Evolutionary conservation across 179 eudicot genomes (phyloP).

Genomic region (Actinidia arguta): DNA sequence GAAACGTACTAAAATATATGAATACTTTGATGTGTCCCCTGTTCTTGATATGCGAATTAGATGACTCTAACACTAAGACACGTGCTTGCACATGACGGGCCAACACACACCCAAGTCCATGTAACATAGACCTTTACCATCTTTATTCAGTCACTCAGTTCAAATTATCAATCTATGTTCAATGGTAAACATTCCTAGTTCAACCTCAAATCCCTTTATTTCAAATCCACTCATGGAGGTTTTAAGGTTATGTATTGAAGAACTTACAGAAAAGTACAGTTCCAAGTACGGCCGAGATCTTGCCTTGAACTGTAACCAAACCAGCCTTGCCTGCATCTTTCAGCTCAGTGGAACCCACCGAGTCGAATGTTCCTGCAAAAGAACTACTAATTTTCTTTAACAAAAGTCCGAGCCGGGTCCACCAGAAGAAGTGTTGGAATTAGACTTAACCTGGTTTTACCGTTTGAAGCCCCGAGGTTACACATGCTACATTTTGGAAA

Average conservation of each 20-base stretch:
- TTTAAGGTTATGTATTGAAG: neutral
- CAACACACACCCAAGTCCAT: no score
- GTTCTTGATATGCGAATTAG: no score
- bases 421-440: neutral
- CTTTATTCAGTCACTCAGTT: no score
- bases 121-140: no score
- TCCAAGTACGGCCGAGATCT: conserved; percentile 91
- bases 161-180: no score
- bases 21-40: no score
- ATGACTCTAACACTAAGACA: no score
- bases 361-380: conserved; percentile 75
- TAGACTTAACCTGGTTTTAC: conserved; percentile 72
- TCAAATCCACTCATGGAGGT: neutral
- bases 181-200: no score
- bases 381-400: neutral
- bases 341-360: conserved; percentile 85
- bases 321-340: conserved; percentile 99
- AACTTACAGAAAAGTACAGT: conserved; percentile 90
- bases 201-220: no score
- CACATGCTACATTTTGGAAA: conserved; percentile 79
- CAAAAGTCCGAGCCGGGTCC: neutral
- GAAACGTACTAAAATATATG: no score
- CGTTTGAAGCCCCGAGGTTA: conserved; percentile 92
- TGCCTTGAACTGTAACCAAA: conserved; percentile 82
- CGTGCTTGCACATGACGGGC: no score